Percentiles rank a stretch among this genome's conserved stretches.
Evolutionary conservation across 352 stramenopile species (phyloP).

Genomic region (Phytophthora tubulina): DNA sequence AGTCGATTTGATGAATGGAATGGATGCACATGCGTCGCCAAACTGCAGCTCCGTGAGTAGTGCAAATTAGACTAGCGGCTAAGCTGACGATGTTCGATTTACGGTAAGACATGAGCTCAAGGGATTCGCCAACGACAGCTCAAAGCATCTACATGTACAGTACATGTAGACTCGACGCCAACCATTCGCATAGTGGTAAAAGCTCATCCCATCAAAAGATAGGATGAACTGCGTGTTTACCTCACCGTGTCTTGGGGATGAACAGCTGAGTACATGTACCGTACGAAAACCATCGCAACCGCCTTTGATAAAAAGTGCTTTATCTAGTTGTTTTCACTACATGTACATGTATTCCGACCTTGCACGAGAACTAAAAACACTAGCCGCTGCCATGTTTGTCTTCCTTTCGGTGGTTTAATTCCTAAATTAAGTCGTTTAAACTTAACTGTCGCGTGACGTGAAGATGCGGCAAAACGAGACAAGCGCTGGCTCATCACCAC

Average conservation of each 20-base stretch:
- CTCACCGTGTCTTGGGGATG: not conserved
- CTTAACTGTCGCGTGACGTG: not conserved
- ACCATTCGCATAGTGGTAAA: not conserved
- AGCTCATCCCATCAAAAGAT: slow-evolving; percentile 4
- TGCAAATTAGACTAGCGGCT: not conserved
- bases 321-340: not conserved
- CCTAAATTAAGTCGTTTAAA: slow-evolving; percentile 6
- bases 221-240: slow-evolving; percentile 6
- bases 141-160: no score
- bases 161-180: no score
- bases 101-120: no score
- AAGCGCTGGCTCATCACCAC: slow-evolving; percentile 8
- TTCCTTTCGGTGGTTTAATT: not conserved
- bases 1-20: no score
- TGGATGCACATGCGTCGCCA: no score
- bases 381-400: no score
- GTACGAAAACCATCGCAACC: not conserved
- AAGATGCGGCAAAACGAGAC: slow-evolving; percentile 11
- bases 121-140: no score
- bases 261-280: not conserved
- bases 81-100: not conserved
- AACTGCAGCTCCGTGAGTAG: not conserved
- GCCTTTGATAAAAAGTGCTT: not conserved
- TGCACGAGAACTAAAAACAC: not conserved
- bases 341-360: not conserved